Evolutionary conservation across 2,329 filamentous ascomycete species (phyloP).

Genomic region (Penicillium sp.): DNA sequence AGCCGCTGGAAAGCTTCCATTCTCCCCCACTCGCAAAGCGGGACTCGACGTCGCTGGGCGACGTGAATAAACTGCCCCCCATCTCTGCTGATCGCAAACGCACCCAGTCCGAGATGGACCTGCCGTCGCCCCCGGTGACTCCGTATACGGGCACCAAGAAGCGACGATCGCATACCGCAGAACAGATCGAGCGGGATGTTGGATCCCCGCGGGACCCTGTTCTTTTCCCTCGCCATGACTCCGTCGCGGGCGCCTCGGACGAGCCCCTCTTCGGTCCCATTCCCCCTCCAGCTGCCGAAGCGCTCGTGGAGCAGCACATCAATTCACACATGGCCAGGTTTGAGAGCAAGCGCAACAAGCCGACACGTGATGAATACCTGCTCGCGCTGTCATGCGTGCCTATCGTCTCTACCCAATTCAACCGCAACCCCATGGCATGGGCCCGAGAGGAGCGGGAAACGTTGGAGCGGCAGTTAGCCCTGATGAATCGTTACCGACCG

Average conservation of each 20-base stretch:
- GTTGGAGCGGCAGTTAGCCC: slow-evolving; percentile 40
- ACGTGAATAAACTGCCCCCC: slow-evolving; percentile 41
- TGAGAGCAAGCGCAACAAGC: slow-evolving; percentile 42
- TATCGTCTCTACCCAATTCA: slow-evolving; percentile 43
- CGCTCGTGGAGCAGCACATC: slow-evolving; percentile 44
- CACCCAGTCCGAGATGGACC: slow-evolving; percentile 44
- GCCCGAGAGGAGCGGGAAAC: slow-evolving; percentile 43
- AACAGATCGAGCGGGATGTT: slow-evolving; percentile 34
- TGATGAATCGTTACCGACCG: slow-evolving; percentile 42
- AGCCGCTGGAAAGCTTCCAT: slow-evolving; percentile 50
- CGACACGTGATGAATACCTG: slow-evolving; percentile 45
- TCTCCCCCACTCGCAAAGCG: slow-evolving; percentile 30
- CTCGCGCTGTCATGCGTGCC: slow-evolving; percentile 46
- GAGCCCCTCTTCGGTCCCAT: slow-evolving; percentile 44
- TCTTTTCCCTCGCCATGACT: slow-evolving; percentile 43
- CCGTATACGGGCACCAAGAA: slow-evolving; percentile 45
- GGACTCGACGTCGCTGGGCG: slow-evolving; percentile 27
- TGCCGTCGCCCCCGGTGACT: slow-evolving; percentile 48
- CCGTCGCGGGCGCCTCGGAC: slow-evolving; percentile 34
- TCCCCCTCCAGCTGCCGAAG: slow-evolving; percentile 34
- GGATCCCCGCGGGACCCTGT: slow-evolving; percentile 39
- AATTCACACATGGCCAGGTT: slow-evolving; percentile 43
- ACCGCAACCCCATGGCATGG: slow-evolving; percentile 46
- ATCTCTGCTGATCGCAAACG: slow-evolving; percentile 43
- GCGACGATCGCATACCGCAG: slow-evolving; percentile 31